Base-by-base conservation (phyloP, 305 asterid genomes). In the Vinca major region DNA sequence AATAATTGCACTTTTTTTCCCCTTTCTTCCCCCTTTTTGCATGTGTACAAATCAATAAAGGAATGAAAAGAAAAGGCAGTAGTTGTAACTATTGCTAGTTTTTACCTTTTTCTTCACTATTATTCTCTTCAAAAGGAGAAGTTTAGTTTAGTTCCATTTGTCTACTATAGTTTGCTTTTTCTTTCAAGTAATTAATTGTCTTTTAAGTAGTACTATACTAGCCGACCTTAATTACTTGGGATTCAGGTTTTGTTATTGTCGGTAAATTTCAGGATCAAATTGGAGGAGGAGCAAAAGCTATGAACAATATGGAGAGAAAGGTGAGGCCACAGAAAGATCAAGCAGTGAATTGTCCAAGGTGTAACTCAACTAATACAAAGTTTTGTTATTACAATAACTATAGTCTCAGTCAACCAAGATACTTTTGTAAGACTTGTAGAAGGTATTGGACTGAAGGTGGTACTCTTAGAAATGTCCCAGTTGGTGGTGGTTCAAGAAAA, bases 341-440 rank as follows among this genome's bases (percentile, higher is more conserved):
- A 72, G 87, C 79, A 39, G 8, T 80, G 17, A 87, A 86, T n/a
- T 89, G 96, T 64, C 96, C 96, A 13, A 81, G 96, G 33, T 89
- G 96, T 73, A 65, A 89, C 62, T 87, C 96, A 16, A 83, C 83
- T 4, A 87, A 89, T 84, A 89, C 96, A 9, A 89, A 89, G 72
- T 87, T 89, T 63, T 89, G 96, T 72, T 89, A 89, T 74, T 89
- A 89, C 95, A 89, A 89, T 80, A 89, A 89, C 56, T 89, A 89
- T 79, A 89, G 95, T 80, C 83, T 89, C 45, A 83, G 88, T 65
- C 96, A 89, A 62, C 96, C 96, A 4, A 81, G 96, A 60, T 89
- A 87, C 84, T 86, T 87, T 48, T 89, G 96, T 87, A 89, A 89
- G 83, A 81, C 71, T 74, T 62, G 33, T 26, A 26, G 33, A 26